Conservation (phyloP, 2,329 filamentous ascomycete genomes). For the Pyrenophora graminea region DNA sequence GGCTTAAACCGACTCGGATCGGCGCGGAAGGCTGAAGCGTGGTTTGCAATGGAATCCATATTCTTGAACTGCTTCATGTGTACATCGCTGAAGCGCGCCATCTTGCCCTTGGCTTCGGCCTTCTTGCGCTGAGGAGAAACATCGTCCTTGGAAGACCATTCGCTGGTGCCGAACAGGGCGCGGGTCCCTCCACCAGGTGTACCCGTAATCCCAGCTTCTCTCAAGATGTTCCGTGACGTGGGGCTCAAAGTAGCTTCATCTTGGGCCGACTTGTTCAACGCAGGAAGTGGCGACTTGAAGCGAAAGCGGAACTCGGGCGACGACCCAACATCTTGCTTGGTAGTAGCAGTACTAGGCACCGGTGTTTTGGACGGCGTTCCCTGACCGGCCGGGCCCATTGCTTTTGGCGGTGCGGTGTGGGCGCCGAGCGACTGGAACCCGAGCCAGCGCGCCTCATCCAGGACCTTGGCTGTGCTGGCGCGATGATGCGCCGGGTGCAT, state of each 20-base stretch:
- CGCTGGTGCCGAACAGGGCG: slow-evolving; percentile 39
- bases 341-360: slow-evolving; percentile 25
- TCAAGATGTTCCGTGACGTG: slow-evolving; percentile 64
- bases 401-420: slow-evolving; percentile 54
- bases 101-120: slow-evolving; percentile 77
- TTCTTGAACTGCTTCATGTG: slow-evolving; percentile 92
- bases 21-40: slow-evolving; percentile 76
- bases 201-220: slow-evolving; percentile 69
- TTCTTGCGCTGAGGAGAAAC: slow-evolving; percentile 66
- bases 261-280: slow-evolving; percentile 69
- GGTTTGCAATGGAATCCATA: slow-evolving; percentile 93
- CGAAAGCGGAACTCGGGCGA: slow-evolving; percentile 70
- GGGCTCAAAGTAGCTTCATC: slow-evolving; percentile 58
- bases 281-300: slow-evolving; percentile 59
- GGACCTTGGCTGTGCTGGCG: slow-evolving; percentile 71
- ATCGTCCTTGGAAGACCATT: slow-evolving; percentile 46
- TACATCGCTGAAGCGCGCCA: slow-evolving; percentile 77
- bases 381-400: slow-evolving; percentile 51
- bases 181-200: slow-evolving; percentile 48
- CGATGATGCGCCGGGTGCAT: slow-evolving; percentile 92
- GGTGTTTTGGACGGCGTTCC: slow-evolving; percentile 66
- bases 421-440: slow-evolving; percentile 74
- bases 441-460: slow-evolving; percentile 78
- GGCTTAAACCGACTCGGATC: slow-evolving; percentile 61
- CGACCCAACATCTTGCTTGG: slow-evolving; percentile 41